These are phyloP conservation scores for Pulveroboletus frians DNA, from an alignment of 768 basidiomycete species.

Conservation along the genomic window DNA sequence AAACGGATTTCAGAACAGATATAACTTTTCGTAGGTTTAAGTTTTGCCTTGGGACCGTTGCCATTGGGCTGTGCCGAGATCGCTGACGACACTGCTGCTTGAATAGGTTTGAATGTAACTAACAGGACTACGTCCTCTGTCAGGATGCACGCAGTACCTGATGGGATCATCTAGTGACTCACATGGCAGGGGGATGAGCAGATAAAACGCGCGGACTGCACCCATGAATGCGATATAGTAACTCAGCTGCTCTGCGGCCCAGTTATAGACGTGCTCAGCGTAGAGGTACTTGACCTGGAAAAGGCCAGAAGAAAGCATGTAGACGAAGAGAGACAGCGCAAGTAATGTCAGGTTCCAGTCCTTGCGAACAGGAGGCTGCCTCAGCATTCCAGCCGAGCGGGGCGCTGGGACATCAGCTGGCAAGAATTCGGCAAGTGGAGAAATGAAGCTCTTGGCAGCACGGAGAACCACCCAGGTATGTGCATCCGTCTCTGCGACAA, in stretches of 20 bases:
- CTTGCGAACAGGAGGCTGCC: slow-evolving; percentile 47
- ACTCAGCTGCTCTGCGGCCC: slow-evolving; percentile 65
- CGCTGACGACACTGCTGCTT: slow-evolving; percentile 8
- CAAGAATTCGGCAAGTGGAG: slow-evolving; percentile 65
- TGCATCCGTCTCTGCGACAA: background rate
- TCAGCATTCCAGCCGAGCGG: slow-evolving; percentile 51
- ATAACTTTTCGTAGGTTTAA: slow-evolving; percentile 42
- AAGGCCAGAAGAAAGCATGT: slow-evolving; percentile 64
- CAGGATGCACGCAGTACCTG: slow-evolving; percentile 32
- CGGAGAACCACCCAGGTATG: slow-evolving; percentile 10
- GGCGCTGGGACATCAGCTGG: slow-evolving; percentile 46
- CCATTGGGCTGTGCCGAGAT: slow-evolving; percentile 2
- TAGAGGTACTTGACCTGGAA: slow-evolving; percentile 77
- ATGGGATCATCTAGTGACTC: slow-evolving; percentile 23
- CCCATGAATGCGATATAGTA: slow-evolving; percentile 73
- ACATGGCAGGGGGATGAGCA: slow-evolving; percentile 68
- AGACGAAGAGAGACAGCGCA: slow-evolving; percentile 57
- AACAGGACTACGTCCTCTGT: slow-evolving; percentile 47
- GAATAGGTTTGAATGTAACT: slow-evolving; percentile 50
- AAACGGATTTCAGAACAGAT: slow-evolving; percentile 61
- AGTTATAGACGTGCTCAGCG: slow-evolving; percentile 64
- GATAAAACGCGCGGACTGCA: slow-evolving; percentile 55
- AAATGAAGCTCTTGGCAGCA: slow-evolving; percentile 44
- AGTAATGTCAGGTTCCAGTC: slow-evolving; percentile 76
- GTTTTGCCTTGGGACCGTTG: slow-evolving; percentile 31